Conservation (phyloP, 352 stramenopile species). For the Globisporangium spinosum region DNA sequence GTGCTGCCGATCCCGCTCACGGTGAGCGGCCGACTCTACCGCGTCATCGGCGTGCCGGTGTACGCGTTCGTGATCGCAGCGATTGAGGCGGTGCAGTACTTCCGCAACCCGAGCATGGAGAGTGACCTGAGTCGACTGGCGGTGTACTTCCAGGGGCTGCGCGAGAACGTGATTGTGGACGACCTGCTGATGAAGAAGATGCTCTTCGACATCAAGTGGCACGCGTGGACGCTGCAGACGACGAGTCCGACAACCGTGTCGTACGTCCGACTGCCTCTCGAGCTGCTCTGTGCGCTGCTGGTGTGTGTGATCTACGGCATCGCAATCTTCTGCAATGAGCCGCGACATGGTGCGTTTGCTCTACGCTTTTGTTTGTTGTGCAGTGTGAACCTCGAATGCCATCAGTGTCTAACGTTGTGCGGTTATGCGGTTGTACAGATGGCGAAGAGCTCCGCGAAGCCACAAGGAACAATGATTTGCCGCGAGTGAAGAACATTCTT, state of each 20-base stretch:
- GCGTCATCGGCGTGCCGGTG: conserved; percentile 61
- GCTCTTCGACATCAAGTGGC: conserved; percentile 31
- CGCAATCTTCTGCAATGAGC: conserved; percentile 62
- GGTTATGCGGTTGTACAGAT: conserved; percentile 33
- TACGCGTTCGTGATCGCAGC: conserved; percentile 56
- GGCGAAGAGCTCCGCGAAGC: conserved; percentile 75
- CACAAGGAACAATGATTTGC: conserved; percentile 67
- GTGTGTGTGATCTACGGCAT: conserved; percentile 59
- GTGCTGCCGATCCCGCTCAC: conserved; percentile 64
- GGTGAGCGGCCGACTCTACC: conserved; percentile 39
- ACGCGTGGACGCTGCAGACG: conserved; percentile 27
- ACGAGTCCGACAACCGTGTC: conserved; percentile 22
- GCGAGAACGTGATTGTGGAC: conserved; percentile 24
- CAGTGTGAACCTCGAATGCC: not conserved
- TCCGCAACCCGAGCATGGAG: conserved; percentile 40
- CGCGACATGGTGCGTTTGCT: conserved; percentile 52
- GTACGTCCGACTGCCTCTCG: conserved; percentile 39
- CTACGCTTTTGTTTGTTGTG: not conserved
- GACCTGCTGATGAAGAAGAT: conserved; percentile 28
- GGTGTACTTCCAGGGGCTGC: conserved; percentile 34
- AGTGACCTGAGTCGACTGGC: conserved; percentile 36
- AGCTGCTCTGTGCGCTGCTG: conserved; percentile 41
- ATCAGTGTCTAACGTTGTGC: not conserved
- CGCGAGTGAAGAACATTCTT: conserved; percentile 53
- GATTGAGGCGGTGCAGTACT: conserved; percentile 45